Percentiles rank a stretch among this genome's conserved stretches.
Conservation (phyloP, 2,329 filamentous ascomycete species). For the Rasamsonia emersonii region DNA sequence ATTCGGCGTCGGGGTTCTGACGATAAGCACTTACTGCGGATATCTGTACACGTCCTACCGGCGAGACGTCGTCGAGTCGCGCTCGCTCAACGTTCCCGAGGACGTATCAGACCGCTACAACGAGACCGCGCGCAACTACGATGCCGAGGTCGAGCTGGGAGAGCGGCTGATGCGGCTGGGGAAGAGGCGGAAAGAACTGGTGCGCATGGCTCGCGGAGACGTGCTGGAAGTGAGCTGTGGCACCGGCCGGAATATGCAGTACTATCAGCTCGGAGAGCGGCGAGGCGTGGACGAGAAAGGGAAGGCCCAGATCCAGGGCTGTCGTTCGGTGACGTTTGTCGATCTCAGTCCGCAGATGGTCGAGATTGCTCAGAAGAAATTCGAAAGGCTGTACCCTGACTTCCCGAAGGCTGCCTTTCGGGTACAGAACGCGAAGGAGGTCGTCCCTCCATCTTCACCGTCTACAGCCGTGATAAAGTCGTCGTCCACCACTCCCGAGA, state of each 20-base stretch:
- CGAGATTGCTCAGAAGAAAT: slow-evolving; percentile 37
- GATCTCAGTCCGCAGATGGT: slow-evolving; percentile 43
- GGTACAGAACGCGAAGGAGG: slow-evolving; percentile 27
- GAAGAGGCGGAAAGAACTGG: slow-evolving; percentile 32
- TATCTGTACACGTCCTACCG: slow-evolving; percentile 37
- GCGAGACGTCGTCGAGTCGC: slow-evolving; percentile 24
- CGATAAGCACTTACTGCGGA: slow-evolving; percentile 35
- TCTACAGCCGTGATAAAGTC: neutral
- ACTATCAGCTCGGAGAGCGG: slow-evolving; percentile 34
- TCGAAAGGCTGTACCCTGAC: slow-evolving; percentile 24
- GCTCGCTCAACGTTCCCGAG: slow-evolving; percentile 24
- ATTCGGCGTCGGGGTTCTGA: slow-evolving; percentile 30
- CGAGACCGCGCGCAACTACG: slow-evolving; percentile 33
- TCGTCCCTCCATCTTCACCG: slow-evolving; percentile 11
- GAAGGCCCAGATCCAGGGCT: slow-evolving; percentile 21
- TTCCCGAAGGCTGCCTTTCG: slow-evolving; percentile 25
- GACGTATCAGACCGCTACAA: slow-evolving; percentile 42
- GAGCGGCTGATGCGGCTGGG: slow-evolving; percentile 37
- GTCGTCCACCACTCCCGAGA: slow-evolving; percentile 1
- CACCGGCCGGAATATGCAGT: slow-evolving; percentile 41
- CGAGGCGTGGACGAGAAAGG: slow-evolving; percentile 24
- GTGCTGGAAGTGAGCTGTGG: slow-evolving; percentile 43
- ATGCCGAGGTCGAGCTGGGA: slow-evolving; percentile 36
- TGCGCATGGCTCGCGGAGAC: slow-evolving; percentile 35
- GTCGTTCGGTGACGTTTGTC: slow-evolving; percentile 38